Conservation (phyloP, 2,329 filamentous ascomycete species). For the Zymoseptoria pseudotritici region DNA sequence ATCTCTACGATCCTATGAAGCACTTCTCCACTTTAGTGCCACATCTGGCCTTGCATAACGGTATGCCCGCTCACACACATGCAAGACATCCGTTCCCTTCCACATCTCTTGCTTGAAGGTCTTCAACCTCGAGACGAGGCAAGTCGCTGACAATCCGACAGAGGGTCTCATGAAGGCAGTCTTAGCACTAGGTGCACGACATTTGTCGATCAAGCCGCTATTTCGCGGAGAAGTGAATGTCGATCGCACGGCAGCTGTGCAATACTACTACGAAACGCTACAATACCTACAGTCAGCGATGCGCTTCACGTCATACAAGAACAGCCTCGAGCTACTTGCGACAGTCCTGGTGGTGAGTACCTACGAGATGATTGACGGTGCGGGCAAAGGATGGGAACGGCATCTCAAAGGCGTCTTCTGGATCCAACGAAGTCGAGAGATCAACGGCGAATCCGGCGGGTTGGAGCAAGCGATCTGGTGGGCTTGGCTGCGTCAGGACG, state of each 20-base stretch:
- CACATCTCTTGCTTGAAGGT: background rate
- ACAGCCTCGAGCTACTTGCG: slow-evolving; percentile 50
- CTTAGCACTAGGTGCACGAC: slow-evolving; percentile 49
- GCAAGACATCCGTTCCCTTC: background rate
- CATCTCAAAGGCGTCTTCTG: slow-evolving; percentile 60
- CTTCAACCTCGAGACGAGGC: background rate
- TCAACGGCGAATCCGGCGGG: slow-evolving; percentile 52
- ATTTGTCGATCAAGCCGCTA: slow-evolving; percentile 37
- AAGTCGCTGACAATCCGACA: background rate
- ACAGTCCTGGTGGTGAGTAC: slow-evolving; percentile 55
- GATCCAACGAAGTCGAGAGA: slow-evolving; percentile 56
- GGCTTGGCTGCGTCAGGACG: slow-evolving; percentile 59
- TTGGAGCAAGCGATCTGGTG: slow-evolving; percentile 56
- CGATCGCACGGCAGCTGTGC: slow-evolving; percentile 31
- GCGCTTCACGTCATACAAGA: slow-evolving; percentile 50
- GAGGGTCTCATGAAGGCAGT: slow-evolving; percentile 51
- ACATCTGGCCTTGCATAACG: slow-evolving; percentile 43
- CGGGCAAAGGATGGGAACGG: slow-evolving; percentile 51
- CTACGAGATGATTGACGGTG: slow-evolving; percentile 60
- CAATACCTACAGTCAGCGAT: slow-evolving; percentile 56
- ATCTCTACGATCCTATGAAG: slow-evolving; percentile 38
- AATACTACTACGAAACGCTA: slow-evolving; percentile 57
- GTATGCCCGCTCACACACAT: background rate
- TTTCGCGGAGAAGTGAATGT: slow-evolving; percentile 19
- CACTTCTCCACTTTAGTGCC: slow-evolving; percentile 34